Conservation (phyloP, 1,139 yeast genomes). For the Suhomyces yuchorum region DNA sequence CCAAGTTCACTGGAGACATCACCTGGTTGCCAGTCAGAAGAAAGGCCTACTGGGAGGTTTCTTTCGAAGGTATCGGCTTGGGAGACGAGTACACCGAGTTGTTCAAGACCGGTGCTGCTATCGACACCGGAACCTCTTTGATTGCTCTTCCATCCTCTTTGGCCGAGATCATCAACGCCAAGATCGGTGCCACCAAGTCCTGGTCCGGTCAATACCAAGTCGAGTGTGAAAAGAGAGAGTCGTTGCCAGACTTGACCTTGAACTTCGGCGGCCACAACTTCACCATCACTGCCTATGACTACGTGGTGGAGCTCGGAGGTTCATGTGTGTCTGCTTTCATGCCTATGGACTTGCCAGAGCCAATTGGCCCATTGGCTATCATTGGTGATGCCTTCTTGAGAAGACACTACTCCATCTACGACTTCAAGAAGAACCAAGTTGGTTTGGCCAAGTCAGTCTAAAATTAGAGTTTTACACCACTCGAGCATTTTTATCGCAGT, state of each 20-base stretch:
- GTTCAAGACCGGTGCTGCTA: conserved; percentile 88
- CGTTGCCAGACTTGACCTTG: conserved; percentile 88
- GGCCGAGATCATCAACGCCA: conserved; percentile 91
- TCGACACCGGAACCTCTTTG: conserved; percentile 97
- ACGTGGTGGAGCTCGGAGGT: conserved; percentile 90
- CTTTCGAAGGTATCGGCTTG: conserved; percentile 82
- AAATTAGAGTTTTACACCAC: not conserved
- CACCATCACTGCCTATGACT: conserved; percentile 84
- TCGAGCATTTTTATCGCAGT: not conserved
- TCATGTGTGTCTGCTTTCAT: conserved; percentile 95
- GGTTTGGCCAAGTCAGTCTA: conserved; percentile 67
- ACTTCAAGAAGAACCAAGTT: conserved; percentile 84
- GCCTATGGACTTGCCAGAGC: conserved; percentile 96
- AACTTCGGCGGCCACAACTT: conserved; percentile 88
- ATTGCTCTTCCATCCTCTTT: conserved; percentile 91
- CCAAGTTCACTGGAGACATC: conserved; percentile 75
- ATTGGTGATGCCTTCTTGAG: conserved; percentile 97
- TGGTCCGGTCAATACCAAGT: conserved; percentile 97
- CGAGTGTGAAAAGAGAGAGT: conserved; percentile 82
- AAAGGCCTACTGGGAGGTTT: conserved; percentile 99
- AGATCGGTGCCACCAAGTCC: conserved; percentile 94
- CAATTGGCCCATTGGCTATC: conserved; percentile 94
- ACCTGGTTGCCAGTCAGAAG: conserved; percentile 97
- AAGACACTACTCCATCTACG: conserved; percentile 90
- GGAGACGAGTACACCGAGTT: conserved; percentile 90